A percentile compares a stretch with the other conserved stretches of the same genome.
Conservation (phyloP, 1,139 yeast species). For the Kluyveromyces sp. region DNA sequence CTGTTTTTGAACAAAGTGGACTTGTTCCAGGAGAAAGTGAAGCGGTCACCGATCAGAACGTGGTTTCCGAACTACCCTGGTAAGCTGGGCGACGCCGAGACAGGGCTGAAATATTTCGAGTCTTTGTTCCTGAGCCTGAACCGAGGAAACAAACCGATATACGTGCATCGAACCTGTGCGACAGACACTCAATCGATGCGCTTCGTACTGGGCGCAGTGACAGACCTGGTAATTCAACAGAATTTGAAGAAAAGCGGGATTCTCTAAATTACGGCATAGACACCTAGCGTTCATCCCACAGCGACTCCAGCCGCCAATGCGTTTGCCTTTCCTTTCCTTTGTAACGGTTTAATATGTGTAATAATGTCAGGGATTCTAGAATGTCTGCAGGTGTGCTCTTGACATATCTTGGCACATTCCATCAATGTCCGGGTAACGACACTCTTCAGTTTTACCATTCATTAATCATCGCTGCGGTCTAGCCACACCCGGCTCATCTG, state of each 20-base stretch:
- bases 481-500: too few relatives aligned
- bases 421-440: too few relatives aligned
- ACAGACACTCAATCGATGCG: slow-evolving; percentile 85
- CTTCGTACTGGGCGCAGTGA: slow-evolving; percentile 85
- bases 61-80: slow-evolving; percentile 73
- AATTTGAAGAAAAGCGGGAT: slow-evolving; percentile 80
- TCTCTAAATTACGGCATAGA: slow-evolving; percentile 34
- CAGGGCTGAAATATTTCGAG: slow-evolving; percentile 63
- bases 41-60: slow-evolving; percentile 52
- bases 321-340: background rate
- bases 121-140: slow-evolving; percentile 55
- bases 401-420: too few relatives aligned
- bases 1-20: slow-evolving; percentile 86
- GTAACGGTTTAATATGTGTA: background rate
- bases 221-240: slow-evolving; percentile 82
- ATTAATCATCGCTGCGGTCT: too few relatives aligned
- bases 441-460: too few relatives aligned
- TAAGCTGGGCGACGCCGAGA: slow-evolving; percentile 52
- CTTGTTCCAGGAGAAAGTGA: slow-evolving; percentile 63
- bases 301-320: background rate
- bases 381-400: too few relatives aligned
- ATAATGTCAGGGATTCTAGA: background rate
- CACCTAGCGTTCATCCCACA: background rate
- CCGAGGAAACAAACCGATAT: slow-evolving; percentile 64
- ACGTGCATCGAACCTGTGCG: slow-evolving; percentile 92